Evolutionary conservation across 768 basidiomycete species (phyloP), one percentile per base, ranked within the genome.

Genomic region (Podaxis sp.): DNA sequence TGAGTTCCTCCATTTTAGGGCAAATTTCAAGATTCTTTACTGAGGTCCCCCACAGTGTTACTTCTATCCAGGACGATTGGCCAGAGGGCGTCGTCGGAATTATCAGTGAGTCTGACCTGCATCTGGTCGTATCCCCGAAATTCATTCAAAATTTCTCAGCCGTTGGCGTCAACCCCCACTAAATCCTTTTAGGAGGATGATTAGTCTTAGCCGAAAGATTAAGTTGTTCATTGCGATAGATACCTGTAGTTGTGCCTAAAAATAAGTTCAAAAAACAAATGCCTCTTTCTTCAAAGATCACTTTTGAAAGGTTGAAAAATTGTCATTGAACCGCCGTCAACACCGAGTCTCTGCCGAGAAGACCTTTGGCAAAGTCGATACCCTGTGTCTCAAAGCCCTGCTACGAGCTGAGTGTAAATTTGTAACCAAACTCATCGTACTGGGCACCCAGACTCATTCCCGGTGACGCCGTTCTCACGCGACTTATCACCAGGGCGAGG

Each of bases 61-160:
- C 54, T 48, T 62, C 61, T 40, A 62, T 62, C 38, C 61, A 62
- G 10, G 61, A 62, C 26, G 61, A 62, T 22, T 62, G 61, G 61
- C 61, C 61, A 50, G 54, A 56, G 44, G 61, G 61, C 40, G 46
- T 62, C 30, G 61, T 56, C 26, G 61, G 61, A n/a, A 62, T 62
- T n/a, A 15, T 56, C 28, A 62, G 61, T 62, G 46, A 56, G 61
- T 62, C 2, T n/a, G 44, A 46, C 44, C 7, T 22, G 17, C 7
- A 46, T 20, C 20, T 20, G 44, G n/a, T 46, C 15, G n/a, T 46
- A 20, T 20, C 17, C 20, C 44, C 10, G n/a, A 3, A 46, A n/a
- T 10, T 46, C 12, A 46, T 17, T 8, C 44, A 46, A 46, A 46
- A n/a, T 10, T 17, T 10, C 15, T 10, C 53, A 56, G 52, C 60